Conservation (phyloP, 345 rosid genomes). For the Alliaria petiolata region DNA sequence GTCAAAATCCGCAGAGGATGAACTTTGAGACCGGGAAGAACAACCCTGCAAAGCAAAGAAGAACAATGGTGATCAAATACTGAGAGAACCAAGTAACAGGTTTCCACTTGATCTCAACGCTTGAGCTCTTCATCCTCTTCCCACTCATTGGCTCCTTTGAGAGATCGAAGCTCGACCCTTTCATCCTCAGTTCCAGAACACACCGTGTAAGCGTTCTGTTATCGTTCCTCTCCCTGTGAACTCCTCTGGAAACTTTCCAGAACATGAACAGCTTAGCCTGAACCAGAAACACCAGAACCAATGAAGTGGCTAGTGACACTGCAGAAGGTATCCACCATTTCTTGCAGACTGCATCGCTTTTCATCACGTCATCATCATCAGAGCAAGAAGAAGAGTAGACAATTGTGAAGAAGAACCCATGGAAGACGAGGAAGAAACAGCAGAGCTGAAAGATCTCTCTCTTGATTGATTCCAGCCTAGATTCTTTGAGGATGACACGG, state of each 20-base stretch:
- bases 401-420: slow-evolving; percentile 59
- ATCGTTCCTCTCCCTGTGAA: slow-evolving; percentile 69
- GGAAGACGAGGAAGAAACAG: slow-evolving; percentile 67
- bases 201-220: slow-evolving; percentile 66
- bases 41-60: slow-evolving; percentile 67
- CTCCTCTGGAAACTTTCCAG: slow-evolving; percentile 69
- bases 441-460: slow-evolving; percentile 82
- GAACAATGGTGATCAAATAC: slow-evolving; percentile 51
- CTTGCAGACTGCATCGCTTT: slow-evolving; percentile 34
- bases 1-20: slow-evolving; percentile 59
- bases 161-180: slow-evolving; percentile 87
- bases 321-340: slow-evolving; percentile 88
- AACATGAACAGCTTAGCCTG: slow-evolving; percentile 67
- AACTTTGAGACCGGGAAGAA: slow-evolving; percentile 59
- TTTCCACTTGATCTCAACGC: slow-evolving; percentile 95
- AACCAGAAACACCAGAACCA: slow-evolving; percentile 59
- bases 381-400: slow-evolving; percentile 63
- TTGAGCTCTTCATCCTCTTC: slow-evolving; percentile 88
- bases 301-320: slow-evolving; percentile 54
- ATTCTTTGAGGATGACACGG: slow-evolving; percentile 49
- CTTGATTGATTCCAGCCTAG: slow-evolving; percentile 68
- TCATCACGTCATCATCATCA: background rate
- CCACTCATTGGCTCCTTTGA: slow-evolving; percentile 77
- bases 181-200: slow-evolving; percentile 87
- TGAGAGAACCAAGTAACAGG: slow-evolving; percentile 79